Evolutionary conservation across 345 rosid genomes (phyloP).

Genomic region (Gynandropsis gynandra): DNA sequence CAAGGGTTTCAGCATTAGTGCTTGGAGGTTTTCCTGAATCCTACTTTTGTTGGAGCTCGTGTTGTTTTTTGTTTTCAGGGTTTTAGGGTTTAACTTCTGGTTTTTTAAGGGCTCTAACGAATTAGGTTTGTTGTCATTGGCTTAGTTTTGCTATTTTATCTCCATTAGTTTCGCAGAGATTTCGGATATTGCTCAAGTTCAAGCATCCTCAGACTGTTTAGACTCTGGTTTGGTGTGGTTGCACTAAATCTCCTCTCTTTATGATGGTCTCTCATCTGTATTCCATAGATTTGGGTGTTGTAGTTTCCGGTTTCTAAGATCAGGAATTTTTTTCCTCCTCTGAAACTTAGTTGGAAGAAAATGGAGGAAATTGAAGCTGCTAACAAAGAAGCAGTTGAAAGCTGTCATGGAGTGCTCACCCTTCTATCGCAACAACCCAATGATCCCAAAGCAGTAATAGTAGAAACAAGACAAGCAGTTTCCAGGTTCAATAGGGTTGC

Average conservation of each 20-base stretch:
- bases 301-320: conserved; percentile 9
- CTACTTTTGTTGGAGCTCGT: conserved; percentile 9
- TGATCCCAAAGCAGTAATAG: conserved; percentile 35
- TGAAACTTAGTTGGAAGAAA: conserved; percentile 7
- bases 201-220: conserved; percentile 3
- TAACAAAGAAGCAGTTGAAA: conserved; percentile 44
- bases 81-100: conserved; percentile 14
- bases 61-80: conserved; percentile 16
- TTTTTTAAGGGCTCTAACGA: conserved; percentile 16
- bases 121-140: conserved; percentile 11
- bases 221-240: conserved; percentile 4
- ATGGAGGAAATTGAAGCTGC: conserved; percentile 55
- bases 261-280: no score
- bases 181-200: conserved; percentile 10
- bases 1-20: conserved; percentile 7
- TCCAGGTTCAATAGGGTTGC: conserved; percentile 51
- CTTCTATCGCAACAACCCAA: conserved; percentile 40
- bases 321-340: conserved; percentile 3
- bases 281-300: conserved; percentile 12
- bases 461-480: conserved; percentile 47
- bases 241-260: no score
- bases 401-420: conserved; percentile 47
- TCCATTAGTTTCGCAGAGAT: conserved; percentile 14
- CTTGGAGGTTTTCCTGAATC: conserved; percentile 13
- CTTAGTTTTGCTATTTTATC: conserved; percentile 3